A percentile compares a stretch with the other conserved stretches of the same genome.
phyloP scores from a whole-genome alignment of 768 basidiomycete species.

The Rhizopogon vinicolor region DNA sequence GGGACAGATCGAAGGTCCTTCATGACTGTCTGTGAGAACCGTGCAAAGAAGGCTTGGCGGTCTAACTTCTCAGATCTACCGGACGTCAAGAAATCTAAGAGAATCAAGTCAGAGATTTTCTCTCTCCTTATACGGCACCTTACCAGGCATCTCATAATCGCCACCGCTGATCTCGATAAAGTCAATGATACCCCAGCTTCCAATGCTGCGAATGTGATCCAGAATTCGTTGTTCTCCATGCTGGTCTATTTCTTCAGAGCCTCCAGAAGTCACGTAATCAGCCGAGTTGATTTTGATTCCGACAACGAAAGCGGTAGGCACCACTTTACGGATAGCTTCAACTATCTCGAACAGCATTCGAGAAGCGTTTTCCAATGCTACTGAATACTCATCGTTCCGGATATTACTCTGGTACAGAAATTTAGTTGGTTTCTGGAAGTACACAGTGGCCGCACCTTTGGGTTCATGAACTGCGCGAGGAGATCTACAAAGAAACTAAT shows the following conservation, averaged over 20 bases:
- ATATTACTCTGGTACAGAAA: slow-evolving; percentile 36
- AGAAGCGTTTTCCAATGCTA: slow-evolving; percentile 38
- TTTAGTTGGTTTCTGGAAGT: slow-evolving; percentile 13
- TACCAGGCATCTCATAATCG: slow-evolving; percentile 77
- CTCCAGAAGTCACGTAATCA: slow-evolving; percentile 51
- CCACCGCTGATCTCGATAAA: slow-evolving; percentile 89
- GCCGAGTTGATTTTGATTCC: slow-evolving; percentile 80
- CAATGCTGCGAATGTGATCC: slow-evolving; percentile 55
- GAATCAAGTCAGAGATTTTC: neutral
- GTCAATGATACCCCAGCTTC: slow-evolving; percentile 64
- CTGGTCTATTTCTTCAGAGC: slow-evolving; percentile 26
- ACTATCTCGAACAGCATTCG: slow-evolving; percentile 55
- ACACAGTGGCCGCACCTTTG: slow-evolving; percentile 41
- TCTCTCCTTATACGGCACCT: slow-evolving; percentile 18
- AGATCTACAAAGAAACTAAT: slow-evolving; percentile 47
- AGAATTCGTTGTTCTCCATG: slow-evolving; percentile 40
- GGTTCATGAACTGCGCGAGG: slow-evolving; percentile 72
- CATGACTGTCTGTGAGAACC: slow-evolving; percentile 58
- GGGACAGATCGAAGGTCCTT: slow-evolving; percentile 16
- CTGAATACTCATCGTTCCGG: slow-evolving; percentile 60
- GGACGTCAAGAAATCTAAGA: slow-evolving; percentile 40
- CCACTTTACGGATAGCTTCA: slow-evolving; percentile 45
- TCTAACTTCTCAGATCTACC: slow-evolving; percentile 20
- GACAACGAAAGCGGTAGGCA: slow-evolving; percentile 58
- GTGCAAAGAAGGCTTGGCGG: slow-evolving; percentile 72